Evolutionary conservation across 192 early-diverging fungal genomes (phyloP), one percentile per base, ranked within the genome.

Genomic region (Paraglomus brasilianum): DNA sequence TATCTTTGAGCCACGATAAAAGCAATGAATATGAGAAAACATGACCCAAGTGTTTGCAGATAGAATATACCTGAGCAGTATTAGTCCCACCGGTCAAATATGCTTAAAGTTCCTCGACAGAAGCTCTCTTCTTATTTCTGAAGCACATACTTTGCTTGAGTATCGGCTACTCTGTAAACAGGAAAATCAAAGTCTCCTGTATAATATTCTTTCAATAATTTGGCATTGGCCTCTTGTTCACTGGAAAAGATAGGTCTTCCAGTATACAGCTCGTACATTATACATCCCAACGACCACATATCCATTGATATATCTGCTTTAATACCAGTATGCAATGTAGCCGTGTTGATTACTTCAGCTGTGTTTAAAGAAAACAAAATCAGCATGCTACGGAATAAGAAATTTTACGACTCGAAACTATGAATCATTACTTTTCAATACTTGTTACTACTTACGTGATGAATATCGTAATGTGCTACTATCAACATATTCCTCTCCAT

Each of bases 381-480:
- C n/a, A n/a, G n/a, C n/a, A n/a, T n/a, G n/a, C n/a, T n/a, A n/a
- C n/a, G n/a, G n/a, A n/a, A n/a, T n/a, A n/a, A n/a, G n/a, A n/a
- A n/a, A n/a, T n/a, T n/a, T n/a, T n/a, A n/a, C n/a, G n/a, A n/a
- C n/a, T n/a, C n/a, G n/a, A n/a, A n/a, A n/a, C n/a, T n/a, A n/a
- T n/a, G n/a, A n/a, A n/a, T n/a, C n/a, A n/a, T n/a, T n/a, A n/a
- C n/a, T n/a, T 30, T 3, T 30, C 30, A 1, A 30, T 30, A 30
- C 3, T 2, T 30, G 1, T 49, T 6, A 19, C 11, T 24, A 56
- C 50, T 77, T 78, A 39, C 78, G 75, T 5, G 82, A 76, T 10
- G 78, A 79, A 60, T 84, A 84, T 4, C 76, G 72, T 51, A 76
- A 76, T 10, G 82, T 81, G 43, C 77, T 80, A 0, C 77, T 78